A percentile compares a stretch with the other conserved stretches of the same genome.
phyloP scores from a whole-genome alignment of 495 filamentous ascomycete species.

The Hypoxylon trugodes region DNA sequence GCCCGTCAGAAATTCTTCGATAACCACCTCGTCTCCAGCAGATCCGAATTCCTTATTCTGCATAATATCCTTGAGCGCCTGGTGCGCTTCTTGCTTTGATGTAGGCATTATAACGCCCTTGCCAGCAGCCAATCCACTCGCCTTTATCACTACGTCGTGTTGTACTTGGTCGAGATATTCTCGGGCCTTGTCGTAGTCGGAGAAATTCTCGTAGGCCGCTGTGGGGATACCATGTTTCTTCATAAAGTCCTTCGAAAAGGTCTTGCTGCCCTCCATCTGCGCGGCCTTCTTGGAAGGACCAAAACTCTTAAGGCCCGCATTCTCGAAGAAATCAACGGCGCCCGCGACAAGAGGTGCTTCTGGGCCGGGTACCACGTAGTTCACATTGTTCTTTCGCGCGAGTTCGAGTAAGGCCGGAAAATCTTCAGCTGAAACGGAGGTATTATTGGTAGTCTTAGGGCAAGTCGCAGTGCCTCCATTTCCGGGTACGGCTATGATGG shows the following conservation, averaged over 20 bases:
- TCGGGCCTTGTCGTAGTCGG: slow-evolving; percentile 77
- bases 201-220: slow-evolving; percentile 88
- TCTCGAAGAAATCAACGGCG: slow-evolving; percentile 82
- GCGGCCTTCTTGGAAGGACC: slow-evolving; percentile 88
- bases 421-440: slow-evolving; percentile 71
- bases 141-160: slow-evolving; percentile 89
- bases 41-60: slow-evolving; percentile 82
- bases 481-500: slow-evolving; percentile 75
- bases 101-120: slow-evolving; percentile 91
- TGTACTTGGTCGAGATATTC: slow-evolving; percentile 76
- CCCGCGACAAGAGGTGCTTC: slow-evolving; percentile 95
- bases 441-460: slow-evolving; percentile 76
- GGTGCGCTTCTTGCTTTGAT: slow-evolving; percentile 80
- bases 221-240: slow-evolving; percentile 88
- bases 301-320: slow-evolving; percentile 81
- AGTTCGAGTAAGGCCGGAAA: slow-evolving; percentile 79
- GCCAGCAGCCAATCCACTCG: slow-evolving; percentile 83
- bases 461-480: slow-evolving; percentile 88
- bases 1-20: slow-evolving; percentile 92
- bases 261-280: slow-evolving; percentile 93
- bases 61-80: slow-evolving; percentile 90
- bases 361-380: slow-evolving; percentile 89
- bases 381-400: slow-evolving; percentile 75
- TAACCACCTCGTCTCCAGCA: slow-evolving; percentile 92
- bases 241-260: slow-evolving; percentile 99